Evolutionary conservation across 169 alveolate genomes (phyloP).

Genomic region (Neospora caninum): DNA sequence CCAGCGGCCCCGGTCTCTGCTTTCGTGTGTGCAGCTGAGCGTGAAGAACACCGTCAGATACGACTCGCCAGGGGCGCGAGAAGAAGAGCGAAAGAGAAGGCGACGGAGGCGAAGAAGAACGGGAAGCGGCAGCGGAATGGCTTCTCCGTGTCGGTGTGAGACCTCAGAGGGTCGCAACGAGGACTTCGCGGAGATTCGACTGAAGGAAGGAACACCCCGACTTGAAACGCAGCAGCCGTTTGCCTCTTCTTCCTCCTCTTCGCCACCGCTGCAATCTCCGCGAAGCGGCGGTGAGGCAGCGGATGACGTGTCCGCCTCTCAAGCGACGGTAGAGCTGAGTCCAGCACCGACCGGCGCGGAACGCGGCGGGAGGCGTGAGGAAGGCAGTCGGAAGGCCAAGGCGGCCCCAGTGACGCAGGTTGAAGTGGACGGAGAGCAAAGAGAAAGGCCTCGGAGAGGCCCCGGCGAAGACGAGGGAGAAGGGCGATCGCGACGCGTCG

Average conservation of each 20-base stretch:
- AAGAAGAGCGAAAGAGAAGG: background rate
- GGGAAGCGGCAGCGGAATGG: background rate
- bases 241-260: background rate
- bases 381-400: too few relatives aligned
- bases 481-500: background rate
- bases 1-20: background rate
- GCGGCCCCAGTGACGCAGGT: background rate
- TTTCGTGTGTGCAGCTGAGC: background rate
- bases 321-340: too few relatives aligned
- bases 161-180: background rate
- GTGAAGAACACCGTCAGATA: background rate
- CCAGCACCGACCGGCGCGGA: too few relatives aligned
- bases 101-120: conserved; percentile 1
- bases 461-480: background rate
- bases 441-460: conserved; percentile 1
- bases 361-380: too few relatives aligned
- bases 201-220: too few relatives aligned
- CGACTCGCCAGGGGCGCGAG: background rate
- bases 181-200: too few relatives aligned
- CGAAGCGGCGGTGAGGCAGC: background rate
- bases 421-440: background rate
- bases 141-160: background rate
- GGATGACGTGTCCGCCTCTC: too few relatives aligned
- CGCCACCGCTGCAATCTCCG: background rate
- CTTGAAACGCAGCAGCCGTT: too few relatives aligned